Conservation (phyloP, 164 flowering plant species). For the Chloranthus sessilifolius region DNA sequence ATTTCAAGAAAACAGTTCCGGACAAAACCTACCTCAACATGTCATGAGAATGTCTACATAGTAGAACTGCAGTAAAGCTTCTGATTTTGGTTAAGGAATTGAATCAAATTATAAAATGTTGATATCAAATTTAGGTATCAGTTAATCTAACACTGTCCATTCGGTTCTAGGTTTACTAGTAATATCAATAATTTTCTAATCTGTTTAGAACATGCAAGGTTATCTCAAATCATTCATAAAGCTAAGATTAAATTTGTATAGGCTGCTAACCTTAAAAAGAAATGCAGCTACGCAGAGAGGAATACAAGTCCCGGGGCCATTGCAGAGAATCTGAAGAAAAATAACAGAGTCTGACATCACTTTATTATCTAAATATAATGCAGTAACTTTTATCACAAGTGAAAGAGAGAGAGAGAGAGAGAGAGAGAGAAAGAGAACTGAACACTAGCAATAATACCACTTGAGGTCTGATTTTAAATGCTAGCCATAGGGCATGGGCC, state of each 20-base stretch:
- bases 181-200: too few species aligned
- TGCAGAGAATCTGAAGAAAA: slow-evolving; percentile 70
- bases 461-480: slow-evolving; percentile 75
- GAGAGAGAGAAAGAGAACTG: neutral
- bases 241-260: neutral
- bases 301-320: slow-evolving; percentile 97
- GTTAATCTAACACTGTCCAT: too few species aligned
- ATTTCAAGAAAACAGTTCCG: too few species aligned
- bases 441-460: slow-evolving; percentile 48
- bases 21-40: too few species aligned
- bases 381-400: neutral
- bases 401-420: neutral
- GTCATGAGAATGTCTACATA: too few species aligned
- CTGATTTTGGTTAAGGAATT: too few species aligned
- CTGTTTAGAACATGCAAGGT: too few species aligned
- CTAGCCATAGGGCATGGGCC: slow-evolving; percentile 74
- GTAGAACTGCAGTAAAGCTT: too few species aligned
- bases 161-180: too few species aligned
- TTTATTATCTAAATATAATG: neutral
- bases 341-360: neutral
- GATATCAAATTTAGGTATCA: too few species aligned
- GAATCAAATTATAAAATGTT: too few species aligned
- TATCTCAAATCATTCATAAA: too few species aligned
- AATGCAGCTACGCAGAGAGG: slow-evolving; percentile 80
- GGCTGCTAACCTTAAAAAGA: slow-evolving; percentile 59